Conservation (phyloP, 805 yeast genomes). For the Wickerhamiella domercqiae region DNA sequence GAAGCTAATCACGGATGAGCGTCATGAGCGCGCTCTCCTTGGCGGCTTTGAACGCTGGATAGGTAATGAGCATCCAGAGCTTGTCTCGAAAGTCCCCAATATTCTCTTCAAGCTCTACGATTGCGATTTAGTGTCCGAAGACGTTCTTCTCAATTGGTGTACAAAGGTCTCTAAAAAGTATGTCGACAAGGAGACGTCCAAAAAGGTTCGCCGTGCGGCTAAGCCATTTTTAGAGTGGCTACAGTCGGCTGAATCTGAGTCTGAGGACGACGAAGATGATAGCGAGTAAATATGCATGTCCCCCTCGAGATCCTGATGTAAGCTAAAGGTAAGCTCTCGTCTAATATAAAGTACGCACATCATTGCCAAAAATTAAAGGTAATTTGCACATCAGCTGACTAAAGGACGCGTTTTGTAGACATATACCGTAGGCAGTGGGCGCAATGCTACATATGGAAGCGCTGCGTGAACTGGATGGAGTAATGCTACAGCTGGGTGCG, state of each 20-base stretch:
- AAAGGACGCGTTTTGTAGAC: no score
- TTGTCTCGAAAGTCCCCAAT: slow-evolving; percentile 63
- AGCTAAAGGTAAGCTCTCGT: neutral
- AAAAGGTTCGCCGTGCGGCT: slow-evolving; percentile 91
- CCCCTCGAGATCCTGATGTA: neutral
- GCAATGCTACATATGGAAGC: no score
- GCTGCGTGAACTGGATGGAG: no score
- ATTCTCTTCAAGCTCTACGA: slow-evolving; percentile 70
- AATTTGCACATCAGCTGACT: no score
- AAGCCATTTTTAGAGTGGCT: slow-evolving; percentile 93
- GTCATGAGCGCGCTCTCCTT: slow-evolving; percentile 70
- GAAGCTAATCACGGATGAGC: slow-evolving; percentile 46
- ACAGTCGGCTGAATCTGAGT: slow-evolving; percentile 79
- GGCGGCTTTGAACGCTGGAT: slow-evolving; percentile 93
- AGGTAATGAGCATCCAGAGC: slow-evolving; percentile 62
- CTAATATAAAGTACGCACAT: neutral
- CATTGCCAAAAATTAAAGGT: no score
- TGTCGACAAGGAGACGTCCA: slow-evolving; percentile 80
- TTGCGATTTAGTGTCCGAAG: slow-evolving; percentile 72
- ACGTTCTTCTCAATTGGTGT: slow-evolving; percentile 69
- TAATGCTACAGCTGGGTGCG: no score
- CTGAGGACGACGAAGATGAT: slow-evolving; percentile 40
- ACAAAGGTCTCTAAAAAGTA: slow-evolving; percentile 82
- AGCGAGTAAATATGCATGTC: slow-evolving; percentile 2
- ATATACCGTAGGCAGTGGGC: no score